A percentile compares a stretch with the other conserved stretches of the same genome.
phyloP scores from a whole-genome alignment of 768 basidiomycete species.

The Chlorophyllum brunneum region DNA sequence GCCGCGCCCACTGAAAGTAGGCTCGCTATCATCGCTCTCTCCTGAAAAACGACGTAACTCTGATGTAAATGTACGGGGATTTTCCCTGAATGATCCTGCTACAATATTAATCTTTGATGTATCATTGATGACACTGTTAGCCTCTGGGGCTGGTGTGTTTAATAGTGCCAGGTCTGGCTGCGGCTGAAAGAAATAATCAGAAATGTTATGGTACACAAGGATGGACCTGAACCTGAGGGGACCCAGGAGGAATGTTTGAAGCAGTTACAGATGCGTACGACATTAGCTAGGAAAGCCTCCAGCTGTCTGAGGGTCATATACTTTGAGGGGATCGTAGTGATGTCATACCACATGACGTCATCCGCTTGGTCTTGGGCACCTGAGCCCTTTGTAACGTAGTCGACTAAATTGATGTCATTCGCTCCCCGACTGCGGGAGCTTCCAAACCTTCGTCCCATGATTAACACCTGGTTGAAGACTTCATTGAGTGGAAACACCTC shows the following conservation, averaged over 20 bases:
- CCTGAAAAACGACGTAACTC: slow-evolving; percentile 13
- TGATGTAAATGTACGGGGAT: slow-evolving; percentile 36
- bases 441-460: no score
- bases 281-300: no score
- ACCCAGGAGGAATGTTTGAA: slow-evolving; percentile 45
- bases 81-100: slow-evolving; percentile 41
- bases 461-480: no score
- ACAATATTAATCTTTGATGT: slow-evolving; percentile 56
- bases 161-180: slow-evolving; percentile 62
- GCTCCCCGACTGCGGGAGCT: no score
- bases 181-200: slow-evolving; percentile 45
- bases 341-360: slow-evolving; percentile 1
- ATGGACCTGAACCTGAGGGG: background rate
- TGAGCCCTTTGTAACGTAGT: no score
- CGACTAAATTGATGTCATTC: no score
- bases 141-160: slow-evolving; percentile 42
- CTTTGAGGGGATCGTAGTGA: no score
- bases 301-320: no score
- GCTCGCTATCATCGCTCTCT: slow-evolving; percentile 4
- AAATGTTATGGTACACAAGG: no score
- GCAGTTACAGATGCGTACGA: slow-evolving; percentile 71
- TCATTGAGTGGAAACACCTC: no score
- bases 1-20: slow-evolving; percentile 12
- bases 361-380: no score
- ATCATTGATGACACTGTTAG: slow-evolving; percentile 39